Evolutionary conservation across 345 rosid species (phyloP).

Genomic region (Euclidium syriacum): DNA sequence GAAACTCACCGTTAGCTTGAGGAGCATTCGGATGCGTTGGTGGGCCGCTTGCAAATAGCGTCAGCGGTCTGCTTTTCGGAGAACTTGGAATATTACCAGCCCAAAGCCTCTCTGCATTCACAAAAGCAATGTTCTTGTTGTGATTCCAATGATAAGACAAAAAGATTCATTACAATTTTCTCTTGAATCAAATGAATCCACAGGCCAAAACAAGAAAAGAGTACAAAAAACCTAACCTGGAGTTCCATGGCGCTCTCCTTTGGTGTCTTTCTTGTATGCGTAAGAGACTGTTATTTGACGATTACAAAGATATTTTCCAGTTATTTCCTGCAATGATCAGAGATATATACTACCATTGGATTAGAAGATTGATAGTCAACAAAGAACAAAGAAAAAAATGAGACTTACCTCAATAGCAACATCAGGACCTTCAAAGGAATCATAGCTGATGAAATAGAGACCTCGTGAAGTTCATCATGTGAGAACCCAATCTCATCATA

Average conservation of each 20-base stretch:
- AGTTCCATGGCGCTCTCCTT: conserved; percentile 98
- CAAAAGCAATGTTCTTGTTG: neutral
- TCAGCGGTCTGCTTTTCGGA: conserved; percentile 91
- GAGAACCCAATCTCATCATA: conserved; percentile 97
- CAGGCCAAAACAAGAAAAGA: neutral
- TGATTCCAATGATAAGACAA: too few relatives aligned
- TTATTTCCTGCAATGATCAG: conserved; percentile 67
- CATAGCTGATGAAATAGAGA: conserved; percentile 96
- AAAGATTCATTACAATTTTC: too few relatives aligned
- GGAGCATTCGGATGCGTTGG: conserved; percentile 50
- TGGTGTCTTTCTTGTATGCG: conserved; percentile 97
- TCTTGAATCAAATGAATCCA: too few relatives aligned
- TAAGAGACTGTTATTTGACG: conserved; percentile 96
- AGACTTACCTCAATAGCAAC: conserved; percentile 85
- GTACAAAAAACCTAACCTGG: conserved; percentile 60
- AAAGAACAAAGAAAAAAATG: neutral
- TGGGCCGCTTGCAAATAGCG: conserved; percentile 93
- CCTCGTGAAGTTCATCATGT: conserved; percentile 95
- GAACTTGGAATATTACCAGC: conserved; percentile 86
- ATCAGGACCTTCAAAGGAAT: conserved; percentile 98
- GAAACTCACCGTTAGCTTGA: conserved; percentile 65
- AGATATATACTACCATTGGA: neutral
- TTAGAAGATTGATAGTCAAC: too few relatives aligned
- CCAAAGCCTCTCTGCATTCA: conserved; percentile 80
- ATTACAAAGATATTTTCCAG: conserved; percentile 92